phyloP scores from a whole-genome alignment of 345 rosid species.

The Euphorbia peplus region DNA sequence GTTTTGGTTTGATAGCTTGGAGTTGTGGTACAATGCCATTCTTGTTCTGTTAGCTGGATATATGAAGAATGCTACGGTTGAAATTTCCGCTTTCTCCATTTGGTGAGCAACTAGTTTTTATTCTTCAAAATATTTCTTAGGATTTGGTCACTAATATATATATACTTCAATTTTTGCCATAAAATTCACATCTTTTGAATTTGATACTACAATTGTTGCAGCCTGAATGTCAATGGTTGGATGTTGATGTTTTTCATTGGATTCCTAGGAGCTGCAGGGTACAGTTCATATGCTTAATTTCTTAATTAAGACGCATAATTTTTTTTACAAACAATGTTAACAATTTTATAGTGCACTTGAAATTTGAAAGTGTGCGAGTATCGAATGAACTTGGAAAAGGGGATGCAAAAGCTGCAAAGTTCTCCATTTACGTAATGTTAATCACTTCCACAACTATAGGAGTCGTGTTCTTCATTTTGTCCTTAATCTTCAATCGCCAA shows the following conservation, averaged over 20 bases:
- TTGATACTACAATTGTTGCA: constrained; percentile 13
- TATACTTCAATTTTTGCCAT: too few species aligned
- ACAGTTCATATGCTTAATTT: not conserved
- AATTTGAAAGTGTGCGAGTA: too few species aligned
- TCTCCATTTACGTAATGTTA: constrained; percentile 48
- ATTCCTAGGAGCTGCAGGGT: constrained; percentile 53
- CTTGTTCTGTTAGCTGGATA: constrained; percentile 75
- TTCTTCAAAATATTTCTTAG: too few species aligned
- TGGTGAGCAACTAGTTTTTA: constrained; percentile 68
- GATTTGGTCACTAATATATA: too few species aligned
- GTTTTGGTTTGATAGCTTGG: constrained; percentile 46
- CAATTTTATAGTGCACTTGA: too few species aligned
- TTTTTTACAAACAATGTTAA: too few species aligned
- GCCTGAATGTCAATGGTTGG: constrained; percentile 49
- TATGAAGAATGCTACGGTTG: constrained; percentile 49
- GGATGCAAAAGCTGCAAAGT: constrained; percentile 44
- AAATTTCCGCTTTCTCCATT: constrained; percentile 77
- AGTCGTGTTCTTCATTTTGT: constrained; percentile 34
- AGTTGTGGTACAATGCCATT: constrained; percentile 69
- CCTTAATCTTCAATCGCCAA: constrained; percentile 38
- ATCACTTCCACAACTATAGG: constrained; percentile 35
- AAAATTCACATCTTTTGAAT: too few species aligned
- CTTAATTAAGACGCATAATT: too few species aligned
- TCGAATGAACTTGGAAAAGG: constrained; percentile 69
- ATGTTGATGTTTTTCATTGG: constrained; percentile 54